Base-by-base conservation (phyloP, 2,329 filamentous ascomycete genomes). In the Thermoascus crustaceus region DNA sequence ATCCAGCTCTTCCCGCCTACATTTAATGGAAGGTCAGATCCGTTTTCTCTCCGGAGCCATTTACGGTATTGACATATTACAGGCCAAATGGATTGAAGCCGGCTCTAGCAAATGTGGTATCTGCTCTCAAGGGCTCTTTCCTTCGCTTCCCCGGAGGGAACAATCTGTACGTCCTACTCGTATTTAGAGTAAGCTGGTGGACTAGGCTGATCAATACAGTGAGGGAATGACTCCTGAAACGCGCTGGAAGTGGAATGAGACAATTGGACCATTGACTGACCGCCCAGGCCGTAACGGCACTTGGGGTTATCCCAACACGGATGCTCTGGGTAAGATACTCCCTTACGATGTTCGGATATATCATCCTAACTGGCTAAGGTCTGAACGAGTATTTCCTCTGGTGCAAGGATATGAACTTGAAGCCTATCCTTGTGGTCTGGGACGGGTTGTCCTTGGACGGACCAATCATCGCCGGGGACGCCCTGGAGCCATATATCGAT, bases 1-100 rank as follows among this genome's bases (percentile, higher is more conserved):
- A 67, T 75, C 40, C 69, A 65, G 32, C 50, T 75, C 23, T 75
- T 73, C 52, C 69, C 69, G 2, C 69, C 70, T 4, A 75, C 71
- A 1, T 75, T 68, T 62, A 73, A 72, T 34, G 49, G 31, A 58
- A 73, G 40, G 62, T 63, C 2, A 42, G 47, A 39, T 40, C 16
- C 49, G 49, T 22, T 32, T 52, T 30, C 42, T 37, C 6, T 49
- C 50, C 5, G 50, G 52, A 27, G 41, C n/a, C n/a, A 48, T 38
- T 2, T 24, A 2, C 18, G 3, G 29, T 19, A 7, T 11, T 7
- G 10, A 26, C 24, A 11, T 11, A 8, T 14, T 31, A 60, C 42
- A 54, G 67, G 16, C 55, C 58, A 40, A 72, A 72, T 43, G 68
- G 68, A 17, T 45, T 70, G 11, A 54, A 67, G 16, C 49, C 63